These are phyloP conservation scores for Penicillium daleae DNA, from an alignment of 495 filamentous ascomycete genomes.

Conservation along the genomic window DNA sequence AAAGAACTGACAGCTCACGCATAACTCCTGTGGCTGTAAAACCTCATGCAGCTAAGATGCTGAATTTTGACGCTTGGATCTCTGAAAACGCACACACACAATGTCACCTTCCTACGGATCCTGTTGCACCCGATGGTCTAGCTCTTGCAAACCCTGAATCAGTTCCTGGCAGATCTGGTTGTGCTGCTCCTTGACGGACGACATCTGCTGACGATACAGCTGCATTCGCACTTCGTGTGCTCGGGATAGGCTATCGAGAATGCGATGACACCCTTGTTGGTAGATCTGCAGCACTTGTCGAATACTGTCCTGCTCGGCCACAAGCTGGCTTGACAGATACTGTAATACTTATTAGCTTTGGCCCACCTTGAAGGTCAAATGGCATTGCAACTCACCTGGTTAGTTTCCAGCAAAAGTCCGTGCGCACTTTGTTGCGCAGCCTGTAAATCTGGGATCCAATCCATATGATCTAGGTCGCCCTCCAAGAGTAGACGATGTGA, in stretches of 20 bases:
- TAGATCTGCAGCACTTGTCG: slow-evolving; percentile 35
- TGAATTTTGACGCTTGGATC: not conserved
- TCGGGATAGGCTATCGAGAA: slow-evolving; percentile 38
- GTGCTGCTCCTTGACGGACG: slow-evolving; percentile 37
- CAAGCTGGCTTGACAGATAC: slow-evolving; percentile 35
- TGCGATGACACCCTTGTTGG: slow-evolving; percentile 36
- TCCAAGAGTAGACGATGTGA: slow-evolving; percentile 7
- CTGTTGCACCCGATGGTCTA: slow-evolving; percentile 33
- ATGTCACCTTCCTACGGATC: not conserved
- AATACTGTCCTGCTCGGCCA: slow-evolving; percentile 38
- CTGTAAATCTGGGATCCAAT: slow-evolving; percentile 34
- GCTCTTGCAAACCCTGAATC: slow-evolving; percentile 36
- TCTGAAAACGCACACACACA: slow-evolving; percentile 1
- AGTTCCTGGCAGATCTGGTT: slow-evolving; percentile 37
- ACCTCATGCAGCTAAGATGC: not conserved
- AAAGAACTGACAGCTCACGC: not conserved
- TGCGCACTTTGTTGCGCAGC: slow-evolving; percentile 29
- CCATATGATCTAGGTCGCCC: slow-evolving; percentile 12
- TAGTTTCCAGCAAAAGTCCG: slow-evolving; percentile 27
- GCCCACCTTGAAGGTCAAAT: not conserved
- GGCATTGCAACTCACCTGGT: slow-evolving; percentile 26
- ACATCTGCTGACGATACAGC: slow-evolving; percentile 39
- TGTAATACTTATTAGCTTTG: slow-evolving; percentile 15
- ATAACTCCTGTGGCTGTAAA: slow-evolving; percentile 12
- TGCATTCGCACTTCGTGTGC: slow-evolving; percentile 39